phyloP scores from a whole-genome alignment of 139 green algal genomes.

The Chlamydomonas applanata region DNA sequence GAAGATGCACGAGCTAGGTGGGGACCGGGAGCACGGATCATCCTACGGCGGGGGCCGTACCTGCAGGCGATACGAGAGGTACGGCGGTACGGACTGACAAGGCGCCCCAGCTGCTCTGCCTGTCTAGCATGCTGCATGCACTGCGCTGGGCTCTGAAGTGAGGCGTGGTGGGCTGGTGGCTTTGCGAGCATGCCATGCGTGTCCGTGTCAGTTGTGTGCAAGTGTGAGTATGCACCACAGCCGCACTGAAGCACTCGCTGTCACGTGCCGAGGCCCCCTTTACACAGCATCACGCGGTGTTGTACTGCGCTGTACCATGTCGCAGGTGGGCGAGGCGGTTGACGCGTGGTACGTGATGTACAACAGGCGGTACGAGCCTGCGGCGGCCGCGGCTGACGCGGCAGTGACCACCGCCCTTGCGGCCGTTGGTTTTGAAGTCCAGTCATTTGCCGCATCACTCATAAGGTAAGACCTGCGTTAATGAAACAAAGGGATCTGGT shows the following conservation, averaged over 20 bases:
- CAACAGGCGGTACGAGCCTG: slow-evolving; percentile 55
- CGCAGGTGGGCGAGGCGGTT: slow-evolving; percentile 32
- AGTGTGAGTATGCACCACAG: too few species aligned
- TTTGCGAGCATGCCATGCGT: too few species aligned
- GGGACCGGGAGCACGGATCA: not conserved
- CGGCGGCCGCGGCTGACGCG: slow-evolving; percentile 26
- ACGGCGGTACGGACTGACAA: not conserved
- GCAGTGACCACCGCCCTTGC: slow-evolving; percentile 21
- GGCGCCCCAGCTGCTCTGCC: too few species aligned
- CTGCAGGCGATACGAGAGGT: slow-evolving; percentile 7
- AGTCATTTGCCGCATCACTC: slow-evolving; percentile 18
- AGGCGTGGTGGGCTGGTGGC: too few species aligned
- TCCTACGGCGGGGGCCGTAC: not conserved
- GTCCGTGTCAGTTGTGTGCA: too few species aligned
- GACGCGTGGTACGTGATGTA: slow-evolving; percentile 35
- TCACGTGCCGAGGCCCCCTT: not conserved
- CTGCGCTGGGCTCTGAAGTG: too few species aligned
- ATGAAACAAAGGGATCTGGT: too few species aligned
- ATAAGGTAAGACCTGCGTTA: too few species aligned
- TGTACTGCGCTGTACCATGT: slow-evolving; percentile 5
- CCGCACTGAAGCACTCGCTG: too few species aligned
- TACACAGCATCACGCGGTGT: not conserved
- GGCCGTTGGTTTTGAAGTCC: slow-evolving; percentile 29
- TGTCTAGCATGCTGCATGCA: too few species aligned
- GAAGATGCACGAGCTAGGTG: not conserved